These are phyloP conservation scores for Lasiosphaeria ovina DNA, from an alignment of 495 filamentous ascomycete genomes.

Conservation along the genomic window DNA sequence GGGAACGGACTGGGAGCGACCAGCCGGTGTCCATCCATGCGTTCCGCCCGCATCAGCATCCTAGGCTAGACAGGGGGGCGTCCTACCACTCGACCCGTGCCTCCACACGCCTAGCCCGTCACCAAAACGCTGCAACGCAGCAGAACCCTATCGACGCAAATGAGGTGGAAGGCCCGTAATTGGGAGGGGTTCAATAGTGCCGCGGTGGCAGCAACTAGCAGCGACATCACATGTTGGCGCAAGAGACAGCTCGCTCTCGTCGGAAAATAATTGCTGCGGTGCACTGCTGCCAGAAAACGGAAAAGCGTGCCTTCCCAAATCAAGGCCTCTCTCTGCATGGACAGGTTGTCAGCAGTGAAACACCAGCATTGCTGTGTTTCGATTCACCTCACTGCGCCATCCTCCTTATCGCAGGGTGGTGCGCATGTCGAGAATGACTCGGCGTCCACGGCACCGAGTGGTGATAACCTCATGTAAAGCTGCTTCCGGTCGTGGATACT, in stretches of 20 bases:
- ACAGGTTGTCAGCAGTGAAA: neutral
- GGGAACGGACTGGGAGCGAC: conserved; percentile 9
- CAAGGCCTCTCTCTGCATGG: neutral
- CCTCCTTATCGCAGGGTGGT: too few relatives aligned
- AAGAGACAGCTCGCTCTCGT: conserved; percentile 9
- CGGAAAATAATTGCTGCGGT: conserved; percentile 15
- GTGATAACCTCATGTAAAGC: too few relatives aligned
- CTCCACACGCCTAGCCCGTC: conserved; percentile 20
- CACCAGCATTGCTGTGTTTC: neutral
- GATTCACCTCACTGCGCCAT: neutral
- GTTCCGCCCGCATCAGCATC: conserved; percentile 24
- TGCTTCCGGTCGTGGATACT: too few relatives aligned
- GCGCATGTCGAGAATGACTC: too few relatives aligned
- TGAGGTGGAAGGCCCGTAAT: conserved; percentile 25
- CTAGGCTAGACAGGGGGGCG: conserved; percentile 18
- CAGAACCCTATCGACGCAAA: conserved; percentile 25
- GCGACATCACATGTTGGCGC: neutral
- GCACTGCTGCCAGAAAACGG: neutral
- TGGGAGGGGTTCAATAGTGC: conserved; percentile 18
- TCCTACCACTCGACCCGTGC: conserved; percentile 20
- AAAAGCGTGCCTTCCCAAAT: neutral
- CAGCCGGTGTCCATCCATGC: conserved; percentile 28
- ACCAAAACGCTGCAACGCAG: conserved; percentile 22
- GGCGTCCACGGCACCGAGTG: too few relatives aligned
- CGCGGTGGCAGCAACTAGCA: neutral